phyloP scores from a whole-genome alignment of 192 early-diverging fungal genomes.

The Glomus cerebriforme region DNA sequence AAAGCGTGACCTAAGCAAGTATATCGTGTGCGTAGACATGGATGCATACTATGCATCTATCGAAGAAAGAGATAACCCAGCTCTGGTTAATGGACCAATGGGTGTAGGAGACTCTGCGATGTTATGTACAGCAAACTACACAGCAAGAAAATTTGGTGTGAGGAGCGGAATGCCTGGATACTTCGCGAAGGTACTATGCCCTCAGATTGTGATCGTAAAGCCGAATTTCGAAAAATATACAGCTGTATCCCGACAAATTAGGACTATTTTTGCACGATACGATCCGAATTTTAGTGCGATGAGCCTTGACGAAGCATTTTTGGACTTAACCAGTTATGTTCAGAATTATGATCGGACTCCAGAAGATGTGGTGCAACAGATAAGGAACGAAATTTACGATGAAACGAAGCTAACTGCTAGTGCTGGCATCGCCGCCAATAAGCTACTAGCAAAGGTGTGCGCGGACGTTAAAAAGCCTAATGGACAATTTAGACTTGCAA shows the following conservation, averaged over 20 bases:
- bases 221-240: conserved; percentile 57
- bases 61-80: conserved; percentile 65
- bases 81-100: conserved; percentile 64
- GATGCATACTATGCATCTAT: conserved; percentile 74
- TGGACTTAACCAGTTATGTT: conserved; percentile 38
- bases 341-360: conserved; percentile 31
- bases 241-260: conserved; percentile 44
- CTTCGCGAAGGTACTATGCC: conserved; percentile 61
- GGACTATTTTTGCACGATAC: conserved; percentile 58
- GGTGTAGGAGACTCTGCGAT: conserved; percentile 58
- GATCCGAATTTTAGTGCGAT: conserved; percentile 60
- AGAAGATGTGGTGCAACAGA: conserved; percentile 47
- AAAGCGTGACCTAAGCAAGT: conserved; percentile 49
- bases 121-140: conserved; percentile 69
- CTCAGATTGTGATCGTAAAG: conserved; percentile 54
- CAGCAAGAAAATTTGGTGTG: conserved; percentile 64
- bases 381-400: conserved; percentile 54
- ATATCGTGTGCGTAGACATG: conserved; percentile 72
- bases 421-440: conserved; percentile 56
- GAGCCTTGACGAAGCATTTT: conserved; percentile 57
- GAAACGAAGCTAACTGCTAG: conserved; percentile 48
- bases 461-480: conserved; percentile 73
- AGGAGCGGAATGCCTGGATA: conserved; percentile 70
- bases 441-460: conserved; percentile 55
- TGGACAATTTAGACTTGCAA: conserved; percentile 60